Evolutionary conservation across 2,329 filamentous ascomycete genomes (phyloP).

Genomic region (Penicillium vulpinum): DNA sequence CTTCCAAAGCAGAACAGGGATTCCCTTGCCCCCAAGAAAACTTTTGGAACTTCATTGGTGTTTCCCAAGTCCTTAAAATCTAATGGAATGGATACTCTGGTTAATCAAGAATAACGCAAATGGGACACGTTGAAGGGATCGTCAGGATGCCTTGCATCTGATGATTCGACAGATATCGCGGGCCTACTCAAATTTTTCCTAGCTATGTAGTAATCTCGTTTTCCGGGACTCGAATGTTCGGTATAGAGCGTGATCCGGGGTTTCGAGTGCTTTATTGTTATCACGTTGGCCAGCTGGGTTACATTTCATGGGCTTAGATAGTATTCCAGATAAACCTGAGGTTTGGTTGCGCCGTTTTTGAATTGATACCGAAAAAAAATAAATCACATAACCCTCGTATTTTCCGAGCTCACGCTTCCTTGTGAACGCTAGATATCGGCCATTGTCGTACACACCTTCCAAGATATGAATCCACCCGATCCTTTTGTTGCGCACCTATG

Average conservation of each 20-base stretch:
- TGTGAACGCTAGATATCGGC: neutral
- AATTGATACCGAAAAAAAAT: neutral
- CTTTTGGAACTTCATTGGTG: too few species aligned
- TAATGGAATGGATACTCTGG: neutral
- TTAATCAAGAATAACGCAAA: neutral
- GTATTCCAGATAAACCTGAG: neutral
- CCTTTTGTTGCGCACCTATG: slow-evolving; percentile 4
- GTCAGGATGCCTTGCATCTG: neutral
- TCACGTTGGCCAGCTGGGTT: neutral
- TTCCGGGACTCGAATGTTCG: neutral
- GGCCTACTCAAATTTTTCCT: neutral
- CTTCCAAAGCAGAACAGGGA: too few species aligned
- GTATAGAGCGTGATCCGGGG: neutral
- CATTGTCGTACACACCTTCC: neutral
- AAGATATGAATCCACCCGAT: neutral
- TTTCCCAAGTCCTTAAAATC: too few species aligned
- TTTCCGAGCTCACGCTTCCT: neutral
- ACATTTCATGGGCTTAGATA: neutral
- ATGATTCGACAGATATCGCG: neutral
- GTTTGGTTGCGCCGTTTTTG: neutral
- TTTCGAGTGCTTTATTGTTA: neutral
- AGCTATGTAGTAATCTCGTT: neutral
- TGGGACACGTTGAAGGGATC: too few species aligned
- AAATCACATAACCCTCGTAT: neutral
- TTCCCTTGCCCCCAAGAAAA: too few species aligned